Evolutionary conservation across 345 rosid species (phyloP), one percentile per base, ranked within the genome.

Genomic region (Gossypium ekmanianum): DNA sequence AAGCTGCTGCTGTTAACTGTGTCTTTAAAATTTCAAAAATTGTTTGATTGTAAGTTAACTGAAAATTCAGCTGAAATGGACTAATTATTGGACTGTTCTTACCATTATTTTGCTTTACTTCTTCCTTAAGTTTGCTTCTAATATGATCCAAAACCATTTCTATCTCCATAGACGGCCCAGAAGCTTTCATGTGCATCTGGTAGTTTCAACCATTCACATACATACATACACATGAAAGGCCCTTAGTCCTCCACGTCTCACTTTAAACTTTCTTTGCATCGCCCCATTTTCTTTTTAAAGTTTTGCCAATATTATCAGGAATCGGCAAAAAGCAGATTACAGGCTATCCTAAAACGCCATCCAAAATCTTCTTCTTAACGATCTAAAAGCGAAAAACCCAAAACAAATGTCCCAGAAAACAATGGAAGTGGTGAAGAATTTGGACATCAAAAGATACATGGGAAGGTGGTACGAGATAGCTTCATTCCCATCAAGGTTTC

Each of bases 381-480:
- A 48, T 51, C 56, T 51, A 13, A 13, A 34, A 4, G 56, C 56
- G 56, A 20, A 52, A 4, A 18, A 44, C 13, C 20, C 26, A 52
- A 73, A 59, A 41, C 73, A 61, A 41, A 88, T 85, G 91, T 81
- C 84, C 1, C 78, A 80, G 71, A 88, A 83, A 68, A 82, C 76
- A 76, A 94, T 94, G 94, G 83, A 88, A 67, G 97, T 91, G 79
- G 97, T 91, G 79, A 90, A 76, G 73, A 87, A 84, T 1, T 73
- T 94, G 7, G 95, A 94, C 78, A 2, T 92, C 75, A 68, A 81
- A 74, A 83, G 92, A 34, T 94, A 91, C 87, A 91, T 88, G 97
- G 98, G 97, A 2, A 85, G 97, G 56, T 92, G 97, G 97, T 89
- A 94, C 81, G 98, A 94, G 82, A 90, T 94, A 52, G 97, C 97